Evolutionary conservation across 805 yeast species (phyloP).

Genomic region (Starmera quercuum): DNA sequence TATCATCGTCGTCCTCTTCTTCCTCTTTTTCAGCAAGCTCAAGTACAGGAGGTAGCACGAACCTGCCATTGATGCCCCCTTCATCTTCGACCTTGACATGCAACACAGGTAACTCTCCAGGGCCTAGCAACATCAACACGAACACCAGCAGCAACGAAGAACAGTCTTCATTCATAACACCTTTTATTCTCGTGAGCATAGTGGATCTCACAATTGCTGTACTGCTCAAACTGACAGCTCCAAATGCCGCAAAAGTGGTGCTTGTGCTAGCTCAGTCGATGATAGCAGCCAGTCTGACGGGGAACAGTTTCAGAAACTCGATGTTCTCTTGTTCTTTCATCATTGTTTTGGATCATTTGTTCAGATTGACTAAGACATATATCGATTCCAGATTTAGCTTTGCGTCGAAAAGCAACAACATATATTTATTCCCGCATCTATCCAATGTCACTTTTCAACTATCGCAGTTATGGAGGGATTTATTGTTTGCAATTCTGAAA

Average conservation of each 20-base stretch:
- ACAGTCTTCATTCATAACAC: neutral
- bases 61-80: too few species aligned
- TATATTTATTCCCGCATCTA: slow-evolving; percentile 15
- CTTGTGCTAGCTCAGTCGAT: slow-evolving; percentile 17
- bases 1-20: too few species aligned
- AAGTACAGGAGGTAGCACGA: too few species aligned
- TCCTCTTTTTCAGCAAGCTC: too few species aligned
- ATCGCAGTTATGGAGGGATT: neutral
- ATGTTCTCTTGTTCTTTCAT: slow-evolving; percentile 5
- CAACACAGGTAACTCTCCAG: too few species aligned
- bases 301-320: slow-evolving; percentile 9
- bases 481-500: slow-evolving; percentile 1
- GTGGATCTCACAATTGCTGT: slow-evolving; percentile 13
- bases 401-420: slow-evolving; percentile 3
- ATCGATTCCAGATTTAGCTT: slow-evolving; percentile 6
- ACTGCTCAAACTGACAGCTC: slow-evolving; percentile 12
- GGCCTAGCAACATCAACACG: neutral
- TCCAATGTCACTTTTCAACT: slow-evolving; percentile 2
- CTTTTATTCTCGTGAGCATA: slow-evolving; percentile 6
- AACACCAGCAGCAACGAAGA: neutral
- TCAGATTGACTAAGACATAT: slow-evolving; percentile 4
- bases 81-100: too few species aligned
- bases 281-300: slow-evolving; percentile 13
- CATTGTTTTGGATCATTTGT: slow-evolving; percentile 8
- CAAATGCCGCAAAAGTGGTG: slow-evolving; percentile 14